phyloP scores from a whole-genome alignment of 768 basidiomycete species.

The Dictyophora rubrovolvata region DNA sequence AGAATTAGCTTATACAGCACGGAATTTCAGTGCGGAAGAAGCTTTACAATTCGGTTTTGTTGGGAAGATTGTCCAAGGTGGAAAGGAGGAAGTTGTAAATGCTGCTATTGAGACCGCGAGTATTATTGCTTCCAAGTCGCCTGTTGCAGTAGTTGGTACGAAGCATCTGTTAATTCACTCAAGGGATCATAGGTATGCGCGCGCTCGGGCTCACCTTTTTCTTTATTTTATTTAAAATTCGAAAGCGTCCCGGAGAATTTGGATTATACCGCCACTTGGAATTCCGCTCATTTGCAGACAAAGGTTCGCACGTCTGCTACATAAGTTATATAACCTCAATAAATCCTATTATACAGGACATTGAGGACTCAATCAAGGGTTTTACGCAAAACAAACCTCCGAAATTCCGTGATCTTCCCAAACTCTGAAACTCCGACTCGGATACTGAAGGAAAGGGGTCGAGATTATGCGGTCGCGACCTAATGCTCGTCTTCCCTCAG shows the following conservation, averaged over 20 bases:
- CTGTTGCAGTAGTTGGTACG: constrained; percentile 65
- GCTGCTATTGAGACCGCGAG: constrained; percentile 59
- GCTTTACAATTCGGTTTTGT: constrained; percentile 65
- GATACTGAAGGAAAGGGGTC: too few relatives aligned
- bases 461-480: too few relatives aligned
- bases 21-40: constrained; percentile 58
- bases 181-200: constrained; percentile 68
- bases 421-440: constrained; percentile 14
- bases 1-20: constrained; percentile 69
- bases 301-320: constrained; percentile 22
- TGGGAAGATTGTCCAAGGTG: constrained; percentile 59
- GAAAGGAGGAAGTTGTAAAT: constrained; percentile 50
- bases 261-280: constrained; percentile 51
- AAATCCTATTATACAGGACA: constrained; percentile 13
- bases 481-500: too few relatives aligned
- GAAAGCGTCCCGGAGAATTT: constrained; percentile 38
- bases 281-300: constrained; percentile 40
- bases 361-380: constrained; percentile 15
- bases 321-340: neutral
- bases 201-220: constrained; percentile 14
- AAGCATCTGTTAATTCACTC: constrained; percentile 74
- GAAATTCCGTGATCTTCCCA: constrained; percentile 16
- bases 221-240: constrained; percentile 13
- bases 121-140: constrained; percentile 64
- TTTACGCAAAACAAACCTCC: constrained; percentile 14